Base-by-base conservation (phyloP, 768 basidiomycete species). In the Cystofilobasidium macerans region DNA sequence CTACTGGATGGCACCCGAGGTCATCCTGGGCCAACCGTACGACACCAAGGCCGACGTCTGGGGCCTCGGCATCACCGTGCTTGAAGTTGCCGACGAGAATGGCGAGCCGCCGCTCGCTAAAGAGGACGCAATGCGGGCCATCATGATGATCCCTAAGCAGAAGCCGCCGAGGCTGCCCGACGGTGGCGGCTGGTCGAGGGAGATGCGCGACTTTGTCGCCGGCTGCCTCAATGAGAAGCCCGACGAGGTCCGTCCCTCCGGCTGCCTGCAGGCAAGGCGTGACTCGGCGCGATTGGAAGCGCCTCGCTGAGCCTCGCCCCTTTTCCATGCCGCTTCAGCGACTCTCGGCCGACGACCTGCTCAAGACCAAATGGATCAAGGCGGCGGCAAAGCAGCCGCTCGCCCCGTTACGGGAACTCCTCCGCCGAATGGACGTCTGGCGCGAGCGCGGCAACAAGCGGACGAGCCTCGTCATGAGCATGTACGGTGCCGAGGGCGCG, bases 1-100 rank as follows among this genome's bases (percentile, higher is more conserved):
- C 0, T 90, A 95, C 74, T 98, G 94, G 94, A 99, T 99, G 95
- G 95, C 95, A 0, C 95, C 95, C 0, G 95, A 99, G 76, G 91
- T 98, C 3, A 89, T 94, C 20, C 81, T 82, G 13, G 85, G 88
- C 14, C 84, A 89, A n/a, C 81, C 85, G 48, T 98, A 99, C 76
- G 94, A 99, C 73, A 87, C 88, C 61, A 98, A 95, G 75, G 95
- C 94, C 3, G 95, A 99, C 73, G 90, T 99, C 48, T 98, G 95
- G 95, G 92, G 89, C 72, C 78, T 99, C 65, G 95, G 95, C 7
- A 93, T 99, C 73, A 87, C 93, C 77, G 81, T 94, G 24, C 92
- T 89, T 72, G 95, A 99, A 76, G 94, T 97, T 86, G 84, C 86
- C 7, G 61, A 63, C 67, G 53, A 62, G 71, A 92, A 89, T 73